Evolutionary conservation across 768 basidiomycete genomes (phyloP).

Genomic region (Strobilomyces echinocephalus): DNA sequence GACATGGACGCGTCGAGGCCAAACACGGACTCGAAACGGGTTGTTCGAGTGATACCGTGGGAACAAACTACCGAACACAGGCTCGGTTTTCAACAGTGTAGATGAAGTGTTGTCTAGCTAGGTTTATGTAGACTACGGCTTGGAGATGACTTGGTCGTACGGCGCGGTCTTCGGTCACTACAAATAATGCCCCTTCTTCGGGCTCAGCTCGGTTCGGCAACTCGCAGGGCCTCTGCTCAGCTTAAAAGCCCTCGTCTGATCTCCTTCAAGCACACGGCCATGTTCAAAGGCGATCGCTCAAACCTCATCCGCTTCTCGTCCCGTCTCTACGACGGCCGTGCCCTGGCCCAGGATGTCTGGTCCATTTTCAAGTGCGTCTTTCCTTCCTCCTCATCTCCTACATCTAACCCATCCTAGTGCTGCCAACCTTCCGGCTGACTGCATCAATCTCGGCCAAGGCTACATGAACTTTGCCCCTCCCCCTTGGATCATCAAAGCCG

Average conservation of each 20-base stretch:
- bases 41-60: neutral
- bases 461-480: conserved; percentile 94
- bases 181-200: neutral
- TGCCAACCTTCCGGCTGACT: conserved; percentile 82
- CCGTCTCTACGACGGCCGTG: conserved; percentile 69
- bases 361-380: conserved; percentile 73
- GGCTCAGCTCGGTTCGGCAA: neutral
- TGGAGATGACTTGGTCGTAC: neutral
- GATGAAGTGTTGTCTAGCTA: too few species aligned
- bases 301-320: conserved; percentile 66
- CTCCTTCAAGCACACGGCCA: neutral
- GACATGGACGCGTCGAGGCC: conserved; percentile 8
- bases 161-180: neutral
- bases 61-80: conserved; percentile 3
- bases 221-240: neutral
- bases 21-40: neutral
- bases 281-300: conserved; percentile 33
- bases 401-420: conserved; percentile 45
- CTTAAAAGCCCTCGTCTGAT: neutral
- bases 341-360: conserved; percentile 83
- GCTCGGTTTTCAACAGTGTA: too few species aligned
- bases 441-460: conserved; percentile 92
- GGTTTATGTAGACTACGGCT: too few species aligned
- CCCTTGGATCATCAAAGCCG: conserved; percentile 70
- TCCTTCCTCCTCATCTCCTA: conserved; percentile 1